Base-by-base conservation (phyloP, 139 green algal species). In the Micromonas pusilla region DNA sequence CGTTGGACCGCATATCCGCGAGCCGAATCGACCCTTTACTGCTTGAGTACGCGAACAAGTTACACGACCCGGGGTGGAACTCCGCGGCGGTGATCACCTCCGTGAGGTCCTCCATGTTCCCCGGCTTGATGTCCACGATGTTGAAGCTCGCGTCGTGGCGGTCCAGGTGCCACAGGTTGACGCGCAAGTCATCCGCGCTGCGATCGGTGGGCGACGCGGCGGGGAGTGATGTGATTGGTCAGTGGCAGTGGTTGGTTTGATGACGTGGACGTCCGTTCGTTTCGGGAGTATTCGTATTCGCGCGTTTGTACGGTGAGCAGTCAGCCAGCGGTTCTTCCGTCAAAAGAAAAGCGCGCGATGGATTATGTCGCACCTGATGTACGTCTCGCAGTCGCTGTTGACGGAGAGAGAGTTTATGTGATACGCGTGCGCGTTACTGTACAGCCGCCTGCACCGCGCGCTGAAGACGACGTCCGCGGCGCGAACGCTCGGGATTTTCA, bases 81-180 rank as follows among this genome's bases (percentile, higher is more conserved):
- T 97, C 90, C 2, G 94, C 92, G 3, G 86, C 89, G 23, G 95
- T 99, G 80, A 99, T 98, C 13, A 99, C 94, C 89, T 97, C 86
- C 75, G 93, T 97, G n/a, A 99, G 89, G 86, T 99, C 94, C 79
- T 99, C 95, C 95, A 99, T 99, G 87, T 95, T 97, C 39, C 80
- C 52, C 26, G 95, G 95, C 88, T 99, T 98, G 77, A 99, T 97
- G 89, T 99, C 96, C 62, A 99, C 94, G 30, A 99, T 91, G 83
- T 97, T 98, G 87, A 98, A 99, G 67, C 84, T 90, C 80, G 92
- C 85, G 68, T 97, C 84, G 0, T 81, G 87, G n/a, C 90, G 67
- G 54, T 98, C 94, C 73, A 99, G 86, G 87, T 97, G 93, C 96
- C 96, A 99, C 63, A 98, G 85, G 87, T 97, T 94, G 70, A 98